These are phyloP conservation scores for Fusarium nanum DNA, from an alignment of 2,329 filamentous ascomycete genomes.

Conservation along the genomic window DNA sequence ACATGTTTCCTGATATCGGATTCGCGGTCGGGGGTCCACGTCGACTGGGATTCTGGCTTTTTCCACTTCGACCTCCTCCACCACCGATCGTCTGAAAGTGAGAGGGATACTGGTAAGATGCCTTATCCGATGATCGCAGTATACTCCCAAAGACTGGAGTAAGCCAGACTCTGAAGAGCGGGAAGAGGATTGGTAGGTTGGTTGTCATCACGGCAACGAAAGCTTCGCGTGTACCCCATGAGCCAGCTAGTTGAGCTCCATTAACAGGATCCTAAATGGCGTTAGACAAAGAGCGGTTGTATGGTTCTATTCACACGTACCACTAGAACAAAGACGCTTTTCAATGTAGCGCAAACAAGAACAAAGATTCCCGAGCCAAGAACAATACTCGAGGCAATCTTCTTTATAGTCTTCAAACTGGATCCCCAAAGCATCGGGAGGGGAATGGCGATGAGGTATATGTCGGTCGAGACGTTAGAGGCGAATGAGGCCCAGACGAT, in stretches of 20 bases:
- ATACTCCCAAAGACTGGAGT: conserved; percentile 46
- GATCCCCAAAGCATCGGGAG: conserved; percentile 60
- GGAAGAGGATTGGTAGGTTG: conserved; percentile 57
- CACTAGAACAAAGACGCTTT: conserved; percentile 53
- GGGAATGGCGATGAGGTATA: conserved; percentile 68
- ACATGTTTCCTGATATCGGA: conserved; percentile 52
- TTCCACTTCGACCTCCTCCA: conserved; percentile 48
- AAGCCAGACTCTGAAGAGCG: conserved; percentile 56
- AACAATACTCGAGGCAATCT: conserved; percentile 52
- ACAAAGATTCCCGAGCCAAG: conserved; percentile 56
- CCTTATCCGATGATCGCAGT: conserved; percentile 52
- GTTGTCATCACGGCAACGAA: conserved; percentile 57
- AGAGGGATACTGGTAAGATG: conserved; percentile 53
- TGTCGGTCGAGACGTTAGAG: conserved; percentile 65
- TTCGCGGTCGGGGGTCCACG: conserved; percentile 50
- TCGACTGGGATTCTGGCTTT: conserved; percentile 47
- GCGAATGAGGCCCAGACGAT: conserved; percentile 63
- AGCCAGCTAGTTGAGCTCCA: conserved; percentile 53
- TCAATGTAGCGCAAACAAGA: conserved; percentile 52
- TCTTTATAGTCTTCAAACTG: conserved; percentile 50
- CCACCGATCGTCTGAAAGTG: conserved; percentile 57
- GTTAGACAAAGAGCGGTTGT: not conserved
- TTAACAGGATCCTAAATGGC: conserved; percentile 51
- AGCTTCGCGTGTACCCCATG: conserved; percentile 56
- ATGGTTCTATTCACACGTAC: conserved; percentile 37